Evolutionary conservation across 495 filamentous ascomycete species (phyloP).

Genomic region (Daldinia concentrica): DNA sequence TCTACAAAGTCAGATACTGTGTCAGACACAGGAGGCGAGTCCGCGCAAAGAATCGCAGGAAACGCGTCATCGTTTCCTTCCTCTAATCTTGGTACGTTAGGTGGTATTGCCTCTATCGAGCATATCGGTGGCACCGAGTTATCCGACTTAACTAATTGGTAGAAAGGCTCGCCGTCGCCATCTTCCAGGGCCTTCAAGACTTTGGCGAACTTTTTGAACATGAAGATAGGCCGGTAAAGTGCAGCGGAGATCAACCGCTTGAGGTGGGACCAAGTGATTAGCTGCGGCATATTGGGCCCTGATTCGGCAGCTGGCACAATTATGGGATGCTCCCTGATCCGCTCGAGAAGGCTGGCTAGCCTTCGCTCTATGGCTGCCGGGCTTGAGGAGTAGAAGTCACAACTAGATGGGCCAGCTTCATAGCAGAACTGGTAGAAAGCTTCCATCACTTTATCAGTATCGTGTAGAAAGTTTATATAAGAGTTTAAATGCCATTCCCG

Average conservation of each 20-base stretch:
- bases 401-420: constrained; percentile 57
- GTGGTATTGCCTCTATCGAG: constrained; percentile 42
- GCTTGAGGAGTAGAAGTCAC: constrained; percentile 57
- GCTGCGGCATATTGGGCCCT: constrained; percentile 48
- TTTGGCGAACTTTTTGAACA: constrained; percentile 65
- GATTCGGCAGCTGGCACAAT: constrained; percentile 49
- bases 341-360: constrained; percentile 52
- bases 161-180: constrained; percentile 64
- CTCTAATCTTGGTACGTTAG: constrained; percentile 46
- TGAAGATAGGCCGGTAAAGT: constrained; percentile 68
- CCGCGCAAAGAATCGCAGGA: constrained; percentile 70
- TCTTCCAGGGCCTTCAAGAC: constrained; percentile 62
- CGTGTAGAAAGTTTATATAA: constrained; percentile 60
- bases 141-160: constrained; percentile 54
- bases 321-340: constrained; percentile 60
- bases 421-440: constrained; percentile 65
- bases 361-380: constrained; percentile 54
- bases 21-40: constrained; percentile 58
- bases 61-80: constrained; percentile 59
- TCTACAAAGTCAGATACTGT: constrained; percentile 56
- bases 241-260: constrained; percentile 55
- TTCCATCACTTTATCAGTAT: constrained; percentile 62
- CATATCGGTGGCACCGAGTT: constrained; percentile 53
- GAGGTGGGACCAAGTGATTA: constrained; percentile 56
- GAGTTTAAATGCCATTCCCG: constrained; percentile 57